These are phyloP conservation scores for Tetrahymena borealis DNA, from an alignment of 73 alveolate genomes.

Conservation along the genomic window DNA sequence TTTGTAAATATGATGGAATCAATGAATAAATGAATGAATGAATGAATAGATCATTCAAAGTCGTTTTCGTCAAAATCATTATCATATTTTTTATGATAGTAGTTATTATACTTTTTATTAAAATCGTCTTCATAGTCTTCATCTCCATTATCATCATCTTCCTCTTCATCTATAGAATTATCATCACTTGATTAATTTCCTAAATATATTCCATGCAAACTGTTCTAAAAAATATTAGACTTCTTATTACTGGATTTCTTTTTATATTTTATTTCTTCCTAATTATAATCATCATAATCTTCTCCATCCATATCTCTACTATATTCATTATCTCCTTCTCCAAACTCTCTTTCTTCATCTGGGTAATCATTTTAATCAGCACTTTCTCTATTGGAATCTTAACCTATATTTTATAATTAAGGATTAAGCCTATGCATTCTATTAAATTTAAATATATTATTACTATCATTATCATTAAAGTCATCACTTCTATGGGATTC, in stretches of 20 bases:
- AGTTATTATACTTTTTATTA: background rate
- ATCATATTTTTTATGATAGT: background rate
- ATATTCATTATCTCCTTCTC: background rate
- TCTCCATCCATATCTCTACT: background rate
- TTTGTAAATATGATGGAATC: background rate
- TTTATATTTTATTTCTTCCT: background rate
- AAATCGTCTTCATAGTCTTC: background rate
- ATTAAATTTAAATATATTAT: too few species aligned
- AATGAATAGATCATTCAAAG: too few species aligned
- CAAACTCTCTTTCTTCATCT: background rate
- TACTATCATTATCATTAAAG: background rate
- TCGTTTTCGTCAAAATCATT: background rate
- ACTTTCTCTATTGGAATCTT: conserved; percentile 1
- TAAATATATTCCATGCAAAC: background rate
- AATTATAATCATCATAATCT: background rate
- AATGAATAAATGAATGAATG: too few species aligned
- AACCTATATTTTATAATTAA: too few species aligned
- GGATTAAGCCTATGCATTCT: too few species aligned
- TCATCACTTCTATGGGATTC: background rate
- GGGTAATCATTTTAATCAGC: background rate
- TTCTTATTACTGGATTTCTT: background rate
- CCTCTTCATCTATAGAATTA: background rate
- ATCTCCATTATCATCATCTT: background rate
- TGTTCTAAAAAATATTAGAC: background rate
- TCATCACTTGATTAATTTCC: background rate